phyloP scores from a whole-genome alignment of 2,329 filamentous ascomycete species.

The Cordyceps fumosorosea region DNA sequence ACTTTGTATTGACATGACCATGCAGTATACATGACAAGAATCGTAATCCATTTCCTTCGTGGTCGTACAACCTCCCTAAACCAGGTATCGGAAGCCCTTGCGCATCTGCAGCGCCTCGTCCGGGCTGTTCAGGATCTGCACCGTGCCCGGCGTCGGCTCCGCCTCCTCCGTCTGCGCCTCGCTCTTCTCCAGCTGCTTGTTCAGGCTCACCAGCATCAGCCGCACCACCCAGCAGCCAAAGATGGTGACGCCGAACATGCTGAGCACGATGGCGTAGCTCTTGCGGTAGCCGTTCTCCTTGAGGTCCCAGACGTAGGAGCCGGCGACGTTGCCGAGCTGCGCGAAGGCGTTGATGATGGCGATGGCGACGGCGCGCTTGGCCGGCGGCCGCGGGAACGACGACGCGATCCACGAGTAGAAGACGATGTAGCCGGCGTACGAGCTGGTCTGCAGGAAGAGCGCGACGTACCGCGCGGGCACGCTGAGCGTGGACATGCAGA shows the following conservation, averaged over 20 bases:
- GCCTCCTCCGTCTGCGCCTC: constrained; percentile 31
- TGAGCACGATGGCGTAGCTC: constrained; percentile 57
- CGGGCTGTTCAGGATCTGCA: constrained; percentile 33
- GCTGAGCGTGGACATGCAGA: constrained; percentile 52
- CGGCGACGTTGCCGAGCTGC: constrained; percentile 53
- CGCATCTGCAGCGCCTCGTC: constrained; percentile 40
- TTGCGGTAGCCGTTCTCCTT: constrained; percentile 53
- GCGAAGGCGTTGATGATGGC: constrained; percentile 54
- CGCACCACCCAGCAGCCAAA: constrained; percentile 44
- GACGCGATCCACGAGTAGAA: constrained; percentile 54
- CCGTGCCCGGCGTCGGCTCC: constrained; percentile 22
- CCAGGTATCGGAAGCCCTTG: constrained; percentile 41
- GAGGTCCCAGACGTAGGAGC: constrained; percentile 57
- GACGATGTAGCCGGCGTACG: constrained; percentile 53
- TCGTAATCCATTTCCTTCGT: neutral
- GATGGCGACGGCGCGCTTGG: constrained; percentile 55
- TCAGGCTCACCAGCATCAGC: constrained; percentile 38
- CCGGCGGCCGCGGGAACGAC: constrained; percentile 51
- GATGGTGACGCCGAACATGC: constrained; percentile 57
- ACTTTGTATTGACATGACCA: too few relatives aligned
- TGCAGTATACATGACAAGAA: neutral
- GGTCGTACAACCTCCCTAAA: neutral
- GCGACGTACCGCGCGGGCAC: constrained; percentile 52
- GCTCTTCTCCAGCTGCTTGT: constrained; percentile 39
- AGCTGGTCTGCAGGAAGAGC: constrained; percentile 51